A percentile compares a stretch with the other conserved stretches of the same genome.
phyloP scores from a whole-genome alignment of 2,329 filamentous ascomycete species.

The Zalaria obscura region DNA sequence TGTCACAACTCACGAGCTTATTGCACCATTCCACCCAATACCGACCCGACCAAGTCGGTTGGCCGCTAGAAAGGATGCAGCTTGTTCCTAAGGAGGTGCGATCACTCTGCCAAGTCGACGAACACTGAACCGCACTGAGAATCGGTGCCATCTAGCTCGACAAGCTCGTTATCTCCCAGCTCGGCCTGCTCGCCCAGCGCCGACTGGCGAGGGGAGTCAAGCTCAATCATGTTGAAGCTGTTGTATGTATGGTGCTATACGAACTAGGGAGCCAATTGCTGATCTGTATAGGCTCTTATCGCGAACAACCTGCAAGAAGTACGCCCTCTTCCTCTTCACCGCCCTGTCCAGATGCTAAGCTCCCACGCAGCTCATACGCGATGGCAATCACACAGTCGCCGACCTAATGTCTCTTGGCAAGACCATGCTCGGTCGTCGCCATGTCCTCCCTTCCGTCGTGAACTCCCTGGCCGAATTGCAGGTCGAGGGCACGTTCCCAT shows the following conservation, averaged over 20 bases:
- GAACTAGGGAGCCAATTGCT: constrained; percentile 6
- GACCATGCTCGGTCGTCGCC: constrained; percentile 83
- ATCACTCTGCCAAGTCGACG: not conserved
- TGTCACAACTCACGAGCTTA: too few relatives aligned
- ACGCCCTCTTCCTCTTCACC: constrained; percentile 8
- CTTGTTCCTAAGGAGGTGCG: constrained; percentile 20
- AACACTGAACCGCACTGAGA: not conserved
- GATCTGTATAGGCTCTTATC: constrained; percentile 53
- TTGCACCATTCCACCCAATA: too few relatives aligned
- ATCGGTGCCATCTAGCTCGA: constrained; percentile 50
- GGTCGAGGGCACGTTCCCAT: constrained; percentile 86
- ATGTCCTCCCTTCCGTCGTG: constrained; percentile 74
- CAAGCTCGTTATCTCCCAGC: constrained; percentile 85
- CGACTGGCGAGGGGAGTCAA: constrained; percentile 76
- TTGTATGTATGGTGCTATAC: constrained; percentile 34
- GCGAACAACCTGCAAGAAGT: constrained; percentile 81
- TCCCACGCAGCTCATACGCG: constrained; percentile 60
- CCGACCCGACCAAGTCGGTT: too few relatives aligned
- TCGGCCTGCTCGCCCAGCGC: constrained; percentile 75
- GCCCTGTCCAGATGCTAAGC: not conserved
- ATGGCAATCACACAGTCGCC: constrained; percentile 83
- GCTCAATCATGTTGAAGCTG: constrained; percentile 81
- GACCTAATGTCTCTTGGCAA: constrained; percentile 87
- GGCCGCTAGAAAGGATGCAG: constrained; percentile 13
- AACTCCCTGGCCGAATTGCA: constrained; percentile 70